Evolutionary conservation across 1,284 basidiomycete species (phyloP).

Genomic region (Leucoagaricus sp.): DNA sequence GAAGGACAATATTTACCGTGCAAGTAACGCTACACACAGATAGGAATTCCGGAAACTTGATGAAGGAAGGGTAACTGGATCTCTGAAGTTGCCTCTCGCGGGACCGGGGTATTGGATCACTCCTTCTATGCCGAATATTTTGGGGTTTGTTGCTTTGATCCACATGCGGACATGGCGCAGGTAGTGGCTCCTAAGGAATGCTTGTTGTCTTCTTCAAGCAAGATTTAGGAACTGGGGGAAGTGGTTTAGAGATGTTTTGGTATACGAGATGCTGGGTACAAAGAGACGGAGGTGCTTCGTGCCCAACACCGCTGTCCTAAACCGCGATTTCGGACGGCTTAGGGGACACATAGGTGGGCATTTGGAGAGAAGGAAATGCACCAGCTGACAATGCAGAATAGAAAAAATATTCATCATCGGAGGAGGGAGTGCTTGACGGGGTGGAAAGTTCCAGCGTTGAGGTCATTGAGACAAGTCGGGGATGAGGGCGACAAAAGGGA

Average conservation of each 20-base stretch:
- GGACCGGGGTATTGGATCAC: neutral
- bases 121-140: neutral
- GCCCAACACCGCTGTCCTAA: neutral
- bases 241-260: neutral
- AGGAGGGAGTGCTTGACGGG: constrained; percentile 3
- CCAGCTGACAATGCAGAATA: constrained; percentile 3
- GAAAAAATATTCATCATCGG: constrained; percentile 1
- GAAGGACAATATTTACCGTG: neutral
- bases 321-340: neutral
- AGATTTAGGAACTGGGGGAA: neutral
- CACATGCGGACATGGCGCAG: neutral
- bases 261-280: constrained; percentile 5
- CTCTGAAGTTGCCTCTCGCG: neutral
- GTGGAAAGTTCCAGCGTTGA: neutral
- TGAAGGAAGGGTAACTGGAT: neutral
- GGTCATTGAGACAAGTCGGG: neutral
- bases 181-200: neutral
- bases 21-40: neutral
- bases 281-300: no score
- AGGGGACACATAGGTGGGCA: neutral
- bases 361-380: neutral
- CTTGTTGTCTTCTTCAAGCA: neutral
- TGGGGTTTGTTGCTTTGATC: no score
- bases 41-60: constrained; percentile 8
- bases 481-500: neutral